These are phyloP conservation scores for Tolypocladium pustulatum DNA, from an alignment of 2,329 filamentous ascomycete genomes.

Conservation along the genomic window DNA sequence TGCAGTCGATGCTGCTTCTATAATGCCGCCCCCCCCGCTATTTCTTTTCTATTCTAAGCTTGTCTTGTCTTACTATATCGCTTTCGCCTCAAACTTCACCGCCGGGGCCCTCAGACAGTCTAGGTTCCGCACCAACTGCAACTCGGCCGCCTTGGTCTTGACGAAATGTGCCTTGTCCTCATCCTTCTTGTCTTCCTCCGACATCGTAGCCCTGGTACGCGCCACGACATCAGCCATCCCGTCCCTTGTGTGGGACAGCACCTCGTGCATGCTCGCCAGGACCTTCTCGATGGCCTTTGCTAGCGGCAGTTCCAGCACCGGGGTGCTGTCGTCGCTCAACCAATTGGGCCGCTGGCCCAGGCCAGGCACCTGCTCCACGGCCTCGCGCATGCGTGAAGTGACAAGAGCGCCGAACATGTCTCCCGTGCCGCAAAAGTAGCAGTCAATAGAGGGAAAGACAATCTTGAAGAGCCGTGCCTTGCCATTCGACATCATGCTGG, in stretches of 20 bases:
- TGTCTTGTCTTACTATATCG: slow-evolving; percentile 23
- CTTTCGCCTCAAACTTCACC: slow-evolving; percentile 50
- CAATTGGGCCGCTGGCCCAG: slow-evolving; percentile 53
- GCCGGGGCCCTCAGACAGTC: slow-evolving; percentile 56
- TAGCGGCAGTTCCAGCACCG: slow-evolving; percentile 63
- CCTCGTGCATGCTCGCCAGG: slow-evolving; percentile 82
- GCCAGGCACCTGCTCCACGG: slow-evolving; percentile 38
- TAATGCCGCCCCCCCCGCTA: background rate
- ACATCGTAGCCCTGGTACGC: slow-evolving; percentile 29
- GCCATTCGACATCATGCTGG: slow-evolving; percentile 53
- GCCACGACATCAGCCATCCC: slow-evolving; percentile 46
- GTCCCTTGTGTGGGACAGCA: slow-evolving; percentile 59
- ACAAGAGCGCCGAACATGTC: slow-evolving; percentile 97
- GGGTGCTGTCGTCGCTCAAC: slow-evolving; percentile 65
- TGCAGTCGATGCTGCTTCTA: background rate
- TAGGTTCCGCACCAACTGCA: slow-evolving; percentile 70
- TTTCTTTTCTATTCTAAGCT: background rate
- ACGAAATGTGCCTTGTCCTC: slow-evolving; percentile 54
- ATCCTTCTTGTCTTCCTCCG: slow-evolving; percentile 32
- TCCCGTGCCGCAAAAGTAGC: slow-evolving; percentile 92
- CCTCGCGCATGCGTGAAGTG: slow-evolving; percentile 78
- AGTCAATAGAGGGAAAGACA: slow-evolving; percentile 75
- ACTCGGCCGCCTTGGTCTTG: slow-evolving; percentile 76
- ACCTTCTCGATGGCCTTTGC: slow-evolving; percentile 79
- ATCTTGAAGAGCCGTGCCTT: slow-evolving; percentile 79